Evolutionary conservation across 441 rosid species (phyloP), one percentile per base, ranked within the genome.

Genomic region (Corymbia citriodora): DNA sequence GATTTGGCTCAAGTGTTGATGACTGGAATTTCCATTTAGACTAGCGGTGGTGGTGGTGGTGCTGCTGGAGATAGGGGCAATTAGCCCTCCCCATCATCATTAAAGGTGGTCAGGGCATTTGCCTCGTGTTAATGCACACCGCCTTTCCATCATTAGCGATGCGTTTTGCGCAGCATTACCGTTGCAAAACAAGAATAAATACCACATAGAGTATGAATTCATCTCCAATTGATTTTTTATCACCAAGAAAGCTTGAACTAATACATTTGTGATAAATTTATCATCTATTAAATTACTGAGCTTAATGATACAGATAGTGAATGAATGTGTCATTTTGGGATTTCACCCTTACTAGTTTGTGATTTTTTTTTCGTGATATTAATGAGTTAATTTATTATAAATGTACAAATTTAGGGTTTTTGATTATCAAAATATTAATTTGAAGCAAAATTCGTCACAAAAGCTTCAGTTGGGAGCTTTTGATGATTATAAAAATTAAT

Each of bases 281-380:
- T 59, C n/a, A n/a, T 59, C 23, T 59, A 10, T 25, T 59, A 25
- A 59, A 59, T 59, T 10, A 7, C 1, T 59, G 2, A 59, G 25
- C 0, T 10, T 0, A 0, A 59, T 2, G 3, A 57, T 0, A 57
- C 0, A 0, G 3, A 2, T 0, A 23, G 0, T 10, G 4, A 0
- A 57, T 10, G 6, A 23, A 12, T 57, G 0, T 10, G 10, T 0
- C 0, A 23, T 9, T 57, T 57, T 57, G 10, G 25, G 2, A 0
- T 23, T 57, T 57, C 25, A 57, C 10, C 7, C 0, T 57, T 40
- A 4, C 40, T 40, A 4, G 4, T 23, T 57, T 57, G 14, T 57
- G 2, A 9, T 4, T 57, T 57, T 57, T 57, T 57, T 0, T 40
- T n/a, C n/a, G 1, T 40, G 25, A 1, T 10, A 57, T 57, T 23